Base-by-base conservation (phyloP, 257 asterid species). In the Petunia secreta region DNA sequence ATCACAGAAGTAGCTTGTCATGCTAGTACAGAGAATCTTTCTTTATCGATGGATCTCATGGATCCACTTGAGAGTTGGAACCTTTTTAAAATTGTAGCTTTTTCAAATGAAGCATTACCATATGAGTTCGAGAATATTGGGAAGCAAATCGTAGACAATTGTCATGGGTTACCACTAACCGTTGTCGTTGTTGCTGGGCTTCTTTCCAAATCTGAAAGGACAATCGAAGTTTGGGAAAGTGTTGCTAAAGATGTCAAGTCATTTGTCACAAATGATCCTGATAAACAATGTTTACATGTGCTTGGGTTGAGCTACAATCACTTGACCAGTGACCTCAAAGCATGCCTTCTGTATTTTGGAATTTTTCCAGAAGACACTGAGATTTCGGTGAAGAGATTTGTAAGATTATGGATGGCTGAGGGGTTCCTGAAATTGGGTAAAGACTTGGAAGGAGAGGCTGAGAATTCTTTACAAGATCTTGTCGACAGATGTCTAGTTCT, bases 401-500 rank as follows among this genome's bases (percentile, higher is more conserved):
- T 25, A 25, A 25, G 25, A 25, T 25, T 25, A 25, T 25, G 25
- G 25, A 25, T 25, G 25, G 25, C 25, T 25, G 86, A 79, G n/a
- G 86, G 83, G 6, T 83, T 83, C 39, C 9, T 80, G 4, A 13
- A 64, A 16, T 50, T 57, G 43, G 25, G 25, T 25, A 25, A 25
- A 25, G 25, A 25, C 25, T 25, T 25, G 25, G 80, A 83, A 9
- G 71, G 48, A 25, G 54, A 38, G 0, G 86, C 83, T 40, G 73
- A 73, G 73, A 40, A 11, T 39, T 79, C 55, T 44, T 11, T 84
- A 3, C 36, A 44, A 59, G 80, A 84, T 10, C 82, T 81, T 1
- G 37, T 81, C 0, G 76, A 16, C 4, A 85, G 80, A 75, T 63
- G 50, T 74, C 75, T 85, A 4, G 80, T 79, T 15, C 80, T 82